Base-by-base conservation (phyloP, 2,329 filamentous ascomycete species). In the Xylaria sp. region DNA sequence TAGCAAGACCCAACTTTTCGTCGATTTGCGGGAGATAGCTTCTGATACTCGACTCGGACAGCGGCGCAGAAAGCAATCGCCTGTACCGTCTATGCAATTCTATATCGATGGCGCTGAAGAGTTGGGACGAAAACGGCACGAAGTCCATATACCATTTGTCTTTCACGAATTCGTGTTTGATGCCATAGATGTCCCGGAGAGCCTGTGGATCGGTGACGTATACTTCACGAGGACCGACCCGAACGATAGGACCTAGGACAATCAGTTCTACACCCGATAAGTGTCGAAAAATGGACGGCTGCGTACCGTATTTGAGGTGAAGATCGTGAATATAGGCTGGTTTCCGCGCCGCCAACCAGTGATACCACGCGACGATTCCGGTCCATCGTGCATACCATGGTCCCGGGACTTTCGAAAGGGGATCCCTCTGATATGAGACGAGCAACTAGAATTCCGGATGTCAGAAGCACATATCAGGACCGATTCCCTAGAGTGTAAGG, bases 71-170 rank as follows among this genome's bases (percentile, higher is more conserved):
- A 3, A 82, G 68, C 1, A 81, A 68, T 57, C 72, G 71, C 11
- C 78, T 74, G 35, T 73, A 71, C 1, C 67, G 68, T 6, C 75
- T 68, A 63, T 80, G 75, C 37, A 71, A 66, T 2, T 72, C 66
- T 0, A 73, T 64, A 52, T 80, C 70, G 0, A 60, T 69, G 2
- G 76, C 77, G 19, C 64, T 74, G 67, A 81, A 81, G 18, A 80
- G 37, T 10, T 42, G 8, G 37, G 37, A 10, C 16, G 63, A 73
- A n/a, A 50, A 55, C 1, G 68, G 66, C 16, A 63, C 54, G 47
- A 69, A 65, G 8, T 64, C 55, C 10, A 48, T 18, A 16, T 69
- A 67, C 47, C 59, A 69, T 10, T 51, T 30, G 1, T 65, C 57
- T 57, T 72, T 73, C 13, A 58, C 58, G 19, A 67, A 72, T 6